A percentile compares a stretch with the other conserved stretches of the same genome.
Conservation (phyloP, 2,329 filamentous ascomycete genomes). For the Fusarium udum region DNA sequence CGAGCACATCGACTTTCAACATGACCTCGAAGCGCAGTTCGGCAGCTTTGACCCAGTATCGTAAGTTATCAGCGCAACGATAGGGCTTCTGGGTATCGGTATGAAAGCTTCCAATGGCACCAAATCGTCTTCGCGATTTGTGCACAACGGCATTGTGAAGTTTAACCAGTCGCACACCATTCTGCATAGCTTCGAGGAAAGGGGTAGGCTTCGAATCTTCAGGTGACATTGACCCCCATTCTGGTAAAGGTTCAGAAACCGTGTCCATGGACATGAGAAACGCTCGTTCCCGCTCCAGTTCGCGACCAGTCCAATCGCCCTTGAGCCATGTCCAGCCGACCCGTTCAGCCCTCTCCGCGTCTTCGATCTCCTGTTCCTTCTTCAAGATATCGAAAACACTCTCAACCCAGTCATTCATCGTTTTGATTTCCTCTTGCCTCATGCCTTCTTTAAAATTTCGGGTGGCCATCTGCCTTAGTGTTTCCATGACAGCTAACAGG, state of each 20-base stretch:
- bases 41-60: conserved; percentile 95
- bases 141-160: conserved; percentile 90
- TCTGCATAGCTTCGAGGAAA: conserved; percentile 78
- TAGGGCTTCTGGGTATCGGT: conserved; percentile 96
- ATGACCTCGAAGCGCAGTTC: conserved; percentile 93
- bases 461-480: conserved; percentile 89
- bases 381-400: conserved; percentile 80
- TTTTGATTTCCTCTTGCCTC: conserved; percentile 78
- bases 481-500: conserved; percentile 85
- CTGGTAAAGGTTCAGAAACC: conserved; percentile 68
- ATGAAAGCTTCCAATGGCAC: conserved; percentile 88
- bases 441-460: conserved; percentile 87
- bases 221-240: conserved; percentile 65
- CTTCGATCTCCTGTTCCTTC: conserved; percentile 80
- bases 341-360: conserved; percentile 74
- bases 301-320: conserved; percentile 78
- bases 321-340: conserved; percentile 83
- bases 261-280: conserved; percentile 82
- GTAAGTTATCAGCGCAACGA: conserved; percentile 89
- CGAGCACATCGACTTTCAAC: conserved; percentile 84
- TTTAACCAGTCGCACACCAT: conserved; percentile 82
- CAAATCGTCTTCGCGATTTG: conserved; percentile 86
- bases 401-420: conserved; percentile 81
- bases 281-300: conserved; percentile 80
- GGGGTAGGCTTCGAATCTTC: conserved; percentile 68